Base-by-base conservation (phyloP, 345 rosid species). In the Camelina neglecta region DNA sequence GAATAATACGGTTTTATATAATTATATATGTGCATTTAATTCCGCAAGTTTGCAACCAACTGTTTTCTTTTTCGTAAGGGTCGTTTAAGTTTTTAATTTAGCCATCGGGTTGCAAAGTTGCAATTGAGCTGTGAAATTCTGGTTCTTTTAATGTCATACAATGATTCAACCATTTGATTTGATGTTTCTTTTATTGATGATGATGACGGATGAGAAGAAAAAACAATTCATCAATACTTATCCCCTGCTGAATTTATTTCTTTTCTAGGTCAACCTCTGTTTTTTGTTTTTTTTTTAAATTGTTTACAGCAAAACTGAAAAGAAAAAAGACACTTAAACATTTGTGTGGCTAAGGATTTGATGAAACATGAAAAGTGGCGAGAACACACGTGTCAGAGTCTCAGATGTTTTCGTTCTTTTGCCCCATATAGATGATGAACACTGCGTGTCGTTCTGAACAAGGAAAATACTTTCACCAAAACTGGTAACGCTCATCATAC, bases 371-470 rank as follows among this genome's bases (percentile, higher is more conserved):
- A 29, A 54, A 73, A 51, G 16, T 45, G 23, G 3, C 20, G 45
- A 8, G 59, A 39, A 39, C 6, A 56, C 65, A 65, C 72, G 71
- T 74, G 65, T 48, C 39, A n/a, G 12, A 39, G 31, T 55, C 1
- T 18, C 64, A 54, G 44, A 6, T 31, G 33, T 36, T 35, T 54
- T 33, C 35, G 45, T 45, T 16, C 56, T 29, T 73, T 42, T 65
- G 65, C 58, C 49, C 58, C 49, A 16, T 16, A 12, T 72, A 29
- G 64, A 54, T 47, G 59, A 56, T 57, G 71, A 74, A 47, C 58
- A 57, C 65, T 57, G 12, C 64, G 64, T 74, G 58, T 74, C 66
- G 20, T 23, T n/a, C 13, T 38, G 42, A 45, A 65, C 63, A 73
- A 64, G 8, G 48, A 74, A 26, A 54, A 31, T 35, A 1, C 18